phyloP scores from a whole-genome alignment of 768 basidiomycete genomes.

The Candolleomyces eurysporus region DNA sequence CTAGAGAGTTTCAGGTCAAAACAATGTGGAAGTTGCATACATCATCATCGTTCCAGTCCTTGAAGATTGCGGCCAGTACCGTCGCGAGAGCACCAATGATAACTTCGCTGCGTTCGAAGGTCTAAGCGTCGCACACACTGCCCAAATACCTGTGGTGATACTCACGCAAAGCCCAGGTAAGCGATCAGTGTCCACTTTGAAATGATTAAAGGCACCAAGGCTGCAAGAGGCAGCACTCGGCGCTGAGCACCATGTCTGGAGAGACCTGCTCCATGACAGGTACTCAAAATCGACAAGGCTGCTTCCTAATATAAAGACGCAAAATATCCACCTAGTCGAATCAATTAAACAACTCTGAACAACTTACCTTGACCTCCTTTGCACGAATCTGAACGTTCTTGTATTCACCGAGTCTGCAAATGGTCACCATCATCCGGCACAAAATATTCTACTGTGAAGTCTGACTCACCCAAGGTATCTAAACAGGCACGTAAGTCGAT shows the following conservation, averaged over 20 bases:
- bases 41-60: background rate
- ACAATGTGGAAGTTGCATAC: background rate
- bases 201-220: too few species aligned
- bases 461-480: background rate
- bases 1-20: too few species aligned
- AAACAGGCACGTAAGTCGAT: background rate
- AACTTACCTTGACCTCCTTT: constrained; percentile 5
- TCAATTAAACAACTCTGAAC: too few species aligned
- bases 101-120: background rate
- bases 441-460: background rate
- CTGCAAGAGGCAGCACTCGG: too few species aligned
- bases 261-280: background rate
- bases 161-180: too few species aligned
- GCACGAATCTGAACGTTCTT: constrained; percentile 3
- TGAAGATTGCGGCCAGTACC: background rate
- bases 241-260: too few species aligned
- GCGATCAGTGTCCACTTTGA: too few species aligned
- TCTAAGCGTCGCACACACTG: too few species aligned
- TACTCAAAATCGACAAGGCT: background rate
- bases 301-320: background rate
- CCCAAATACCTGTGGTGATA: too few species aligned
- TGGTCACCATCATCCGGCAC: too few species aligned
- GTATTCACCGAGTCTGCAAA: background rate
- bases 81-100: background rate
- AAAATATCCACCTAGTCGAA: background rate